Base-by-base conservation (phyloP, 2,329 filamentous ascomycete genomes). In the Leptographium flavum region DNA sequence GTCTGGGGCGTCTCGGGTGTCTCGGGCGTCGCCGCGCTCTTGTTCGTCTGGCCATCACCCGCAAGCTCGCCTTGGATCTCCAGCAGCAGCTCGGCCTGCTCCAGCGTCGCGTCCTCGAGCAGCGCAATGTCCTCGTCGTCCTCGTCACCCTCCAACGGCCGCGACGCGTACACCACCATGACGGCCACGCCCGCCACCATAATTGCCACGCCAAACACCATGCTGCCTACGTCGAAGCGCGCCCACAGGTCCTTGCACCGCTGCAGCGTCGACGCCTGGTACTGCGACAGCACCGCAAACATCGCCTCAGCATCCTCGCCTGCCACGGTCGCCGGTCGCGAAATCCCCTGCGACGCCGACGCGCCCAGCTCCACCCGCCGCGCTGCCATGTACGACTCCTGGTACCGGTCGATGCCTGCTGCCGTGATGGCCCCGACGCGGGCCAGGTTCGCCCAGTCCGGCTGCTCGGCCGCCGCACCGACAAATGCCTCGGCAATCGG, bases 401-500 rank as follows among this genome's bases (percentile, higher is more conserved):
- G 88, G 56, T 98, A 98, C 53, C 83, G 77, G 62, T 87, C 80
- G 47, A 95, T 92, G 50, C 92, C 90, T 8, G 87, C 85, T 22
- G 87, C 78, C 1, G 87, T 73, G 48, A 94, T 67, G 23, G 83
- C 79, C 44, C 81, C 84, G 1, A 88, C 87, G 3, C 73, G 69
- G 0, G 84, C 85, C 36, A 98, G 67, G 52, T 85, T 92, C 39
- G 77, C 68, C 75, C 81, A 92, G 49, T 86, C 74, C 30, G 75
- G n/a, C n/a, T n/a, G n/a, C n/a, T n/a, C 72, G 27, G 82, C 83
- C 21, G 73, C 70, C 2, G 66, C 62, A 1, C 85, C 84, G 17
- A 81, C 72, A 62, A 98, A 98, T 3, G 87, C 88, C 62, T 98
- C 92, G 53, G 94, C 85, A 50, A 98, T 95, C 0, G 92, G 92